Conservation (phyloP, 768 basidiomycete species). For the Butyriboletus loyo region DNA sequence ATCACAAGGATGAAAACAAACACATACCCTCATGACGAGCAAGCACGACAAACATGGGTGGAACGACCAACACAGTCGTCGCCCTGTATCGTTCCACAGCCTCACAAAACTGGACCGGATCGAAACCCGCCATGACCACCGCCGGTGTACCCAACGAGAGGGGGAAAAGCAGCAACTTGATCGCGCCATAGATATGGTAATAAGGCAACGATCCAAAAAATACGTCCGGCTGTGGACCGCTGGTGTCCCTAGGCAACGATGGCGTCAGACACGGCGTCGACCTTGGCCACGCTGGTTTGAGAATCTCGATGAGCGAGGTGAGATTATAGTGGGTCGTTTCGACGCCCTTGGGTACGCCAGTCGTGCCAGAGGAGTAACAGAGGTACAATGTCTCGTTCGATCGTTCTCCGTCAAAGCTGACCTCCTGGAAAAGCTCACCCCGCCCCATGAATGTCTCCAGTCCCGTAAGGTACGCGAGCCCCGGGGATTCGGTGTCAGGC, state of each 20-base stretch:
- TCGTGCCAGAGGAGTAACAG: slow-evolving; percentile 70
- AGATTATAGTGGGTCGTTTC: slow-evolving; percentile 71
- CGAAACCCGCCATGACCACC: slow-evolving; percentile 66
- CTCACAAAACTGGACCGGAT: slow-evolving; percentile 63
- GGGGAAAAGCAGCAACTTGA: slow-evolving; percentile 62
- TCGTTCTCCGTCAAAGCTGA: slow-evolving; percentile 48
- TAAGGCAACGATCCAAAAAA: slow-evolving; percentile 66
- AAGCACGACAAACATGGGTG: slow-evolving; percentile 80
- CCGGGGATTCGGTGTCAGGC: slow-evolving; percentile 32
- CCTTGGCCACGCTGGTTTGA: slow-evolving; percentile 42
- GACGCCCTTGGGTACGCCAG: slow-evolving; percentile 74
- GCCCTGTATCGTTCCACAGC: slow-evolving; percentile 64
- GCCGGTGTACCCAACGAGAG: slow-evolving; percentile 48
- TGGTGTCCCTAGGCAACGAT: neutral
- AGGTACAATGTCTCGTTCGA: slow-evolving; percentile 61
- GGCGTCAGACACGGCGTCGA: slow-evolving; percentile 30
- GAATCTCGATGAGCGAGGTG: slow-evolving; percentile 53
- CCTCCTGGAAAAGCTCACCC: slow-evolving; percentile 51
- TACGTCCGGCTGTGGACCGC: slow-evolving; percentile 35
- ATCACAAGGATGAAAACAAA: neutral
- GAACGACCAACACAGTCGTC: slow-evolving; percentile 61
- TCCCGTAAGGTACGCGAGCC: slow-evolving; percentile 32
- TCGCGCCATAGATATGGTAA: slow-evolving; percentile 53
- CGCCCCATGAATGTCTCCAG: slow-evolving; percentile 51
- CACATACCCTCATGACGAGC: slow-evolving; percentile 62